Base-by-base conservation (phyloP, 192 early-diverging fungal genomes). In the Coemansia aciculifera region DNA sequence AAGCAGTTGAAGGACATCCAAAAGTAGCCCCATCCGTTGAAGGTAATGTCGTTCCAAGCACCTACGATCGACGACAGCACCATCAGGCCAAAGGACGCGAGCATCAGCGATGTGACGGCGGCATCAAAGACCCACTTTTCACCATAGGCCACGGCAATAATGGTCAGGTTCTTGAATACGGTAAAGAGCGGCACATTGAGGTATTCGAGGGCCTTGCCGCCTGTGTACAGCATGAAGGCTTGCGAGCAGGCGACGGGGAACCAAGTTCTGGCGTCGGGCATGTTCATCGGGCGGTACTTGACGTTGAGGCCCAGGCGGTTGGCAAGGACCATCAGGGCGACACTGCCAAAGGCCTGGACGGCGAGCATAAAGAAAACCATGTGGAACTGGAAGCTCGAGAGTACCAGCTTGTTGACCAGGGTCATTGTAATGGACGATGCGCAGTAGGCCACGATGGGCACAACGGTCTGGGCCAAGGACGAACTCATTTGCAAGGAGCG, bases 131-230 rank as follows among this genome's bases (percentile, higher is more conserved):
- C 90, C 48, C 88, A 80, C 13, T 89, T 90, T 78, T 99, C 97
- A 48, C 90, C 92, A 71, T 94, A 97, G 13, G 97, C 97, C 69
- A 97, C 96, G 23, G 95, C 78, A 74, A 99, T 96, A 72, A 99
- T 99, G 43, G 97, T 99, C 69, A 97, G 74, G 85, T 99, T 99
- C 84, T 99, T 99, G 85, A 98, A 99, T 64, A 99, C 90, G 31
- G 97, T 99, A 71, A 97, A 98, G 37, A 99, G 81, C 15, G 97
- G 92, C 62, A 99, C 94, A 62, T 91, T 87, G 40, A 99, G 86
- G 78, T 88, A 97, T 74, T 97, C 93, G 5, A 99, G 77, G 43
- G 94, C 90, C 77, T 97, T 97, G 59, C 92, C 92, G 56, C 96
- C 97, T 13, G 96, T 97, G 83, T 98, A 98, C 64, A 99, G 92